These are phyloP conservation scores for Fusarium ambrosium DNA, from an alignment of 2,329 filamentous ascomycete species.

Conservation along the genomic window DNA sequence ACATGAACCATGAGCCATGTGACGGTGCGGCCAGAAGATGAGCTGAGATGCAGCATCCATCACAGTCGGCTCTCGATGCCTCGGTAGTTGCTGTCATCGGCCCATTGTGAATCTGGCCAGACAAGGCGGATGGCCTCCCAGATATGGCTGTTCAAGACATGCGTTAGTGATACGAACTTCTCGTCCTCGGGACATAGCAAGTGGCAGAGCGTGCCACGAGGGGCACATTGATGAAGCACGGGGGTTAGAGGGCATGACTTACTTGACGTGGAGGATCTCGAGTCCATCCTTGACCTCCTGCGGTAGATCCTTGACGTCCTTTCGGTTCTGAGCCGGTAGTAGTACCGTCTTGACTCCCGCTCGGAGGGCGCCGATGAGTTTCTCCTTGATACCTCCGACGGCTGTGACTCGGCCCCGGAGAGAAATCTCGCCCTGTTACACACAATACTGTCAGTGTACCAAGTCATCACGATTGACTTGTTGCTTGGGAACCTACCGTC, in stretches of 20 bases:
- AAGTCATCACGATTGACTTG: constrained; percentile 32
- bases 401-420: constrained; percentile 91
- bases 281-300: constrained; percentile 89
- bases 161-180: constrained; percentile 48
- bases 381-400: constrained; percentile 98
- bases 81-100: constrained; percentile 76
- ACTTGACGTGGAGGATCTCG: constrained; percentile 91
- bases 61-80: constrained; percentile 85
- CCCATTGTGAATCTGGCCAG: constrained; percentile 92
- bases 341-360: constrained; percentile 96
- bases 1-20: constrained; percentile 21
- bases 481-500: constrained; percentile 71
- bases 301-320: constrained; percentile 92
- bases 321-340: constrained; percentile 87
- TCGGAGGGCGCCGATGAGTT: constrained; percentile 92
- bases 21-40: constrained; percentile 6
- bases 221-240: constrained; percentile 41
- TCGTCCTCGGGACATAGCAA: constrained; percentile 36
- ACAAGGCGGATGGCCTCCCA: constrained; percentile 93
- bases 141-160: constrained; percentile 74
- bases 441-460: constrained; percentile 44
- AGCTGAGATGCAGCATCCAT: constrained; percentile 34
- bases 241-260: constrained; percentile 63
- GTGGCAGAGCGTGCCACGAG: constrained; percentile 33
- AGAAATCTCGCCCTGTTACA: constrained; percentile 74